Percentiles rank a stretch among this genome's conserved stretches.
phyloP scores from a whole-genome alignment of 1,139 yeast genomes.

The Debaryomycetaceae sp. region DNA sequence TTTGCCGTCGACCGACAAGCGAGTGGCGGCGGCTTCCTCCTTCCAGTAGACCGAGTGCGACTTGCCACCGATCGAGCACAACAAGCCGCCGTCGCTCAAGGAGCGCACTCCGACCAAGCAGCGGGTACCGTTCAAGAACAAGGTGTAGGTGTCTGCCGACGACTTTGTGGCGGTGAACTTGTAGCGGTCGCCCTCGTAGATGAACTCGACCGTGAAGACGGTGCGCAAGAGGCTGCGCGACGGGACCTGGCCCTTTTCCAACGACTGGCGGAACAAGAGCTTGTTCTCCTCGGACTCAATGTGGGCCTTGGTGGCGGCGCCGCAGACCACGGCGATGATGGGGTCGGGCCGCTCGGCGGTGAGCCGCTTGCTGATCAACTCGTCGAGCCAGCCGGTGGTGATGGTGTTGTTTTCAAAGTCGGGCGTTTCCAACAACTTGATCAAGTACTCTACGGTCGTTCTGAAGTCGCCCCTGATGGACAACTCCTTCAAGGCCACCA shows the following conservation, averaged over 20 bases:
- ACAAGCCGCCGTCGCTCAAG: conserved; percentile 88
- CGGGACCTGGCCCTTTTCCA: conserved; percentile 95
- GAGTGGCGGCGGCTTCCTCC: conserved; percentile 94
- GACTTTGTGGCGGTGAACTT: conserved; percentile 94
- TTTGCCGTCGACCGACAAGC: conserved; percentile 89
- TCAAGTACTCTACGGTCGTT: conserved; percentile 93
- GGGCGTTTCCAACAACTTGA: conserved; percentile 89
- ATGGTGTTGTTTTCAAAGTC: conserved; percentile 94
- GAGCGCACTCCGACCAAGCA: conserved; percentile 79
- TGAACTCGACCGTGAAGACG: conserved; percentile 85
- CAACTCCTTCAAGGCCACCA: conserved; percentile 91
- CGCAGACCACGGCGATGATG: conserved; percentile 83
- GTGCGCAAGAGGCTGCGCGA: conserved; percentile 70
- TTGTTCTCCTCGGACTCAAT: conserved; percentile 65
- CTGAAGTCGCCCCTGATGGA: conserved; percentile 97
- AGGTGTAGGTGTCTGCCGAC: conserved; percentile 70
- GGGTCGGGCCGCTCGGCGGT: conserved; percentile 97
- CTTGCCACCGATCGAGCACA: conserved; percentile 80
- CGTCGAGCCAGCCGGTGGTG: conserved; percentile 98
- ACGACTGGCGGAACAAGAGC: conserved; percentile 54
- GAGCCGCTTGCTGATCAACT: conserved; percentile 79
- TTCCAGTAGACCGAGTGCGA: conserved; percentile 96
- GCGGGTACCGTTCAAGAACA: conserved; percentile 89
- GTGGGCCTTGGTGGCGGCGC: conserved; percentile 94
- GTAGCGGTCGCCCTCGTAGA: conserved; percentile 86